Conservation (phyloP, 768 basidiomycete species). For the Podaxis carcinomalis region DNA sequence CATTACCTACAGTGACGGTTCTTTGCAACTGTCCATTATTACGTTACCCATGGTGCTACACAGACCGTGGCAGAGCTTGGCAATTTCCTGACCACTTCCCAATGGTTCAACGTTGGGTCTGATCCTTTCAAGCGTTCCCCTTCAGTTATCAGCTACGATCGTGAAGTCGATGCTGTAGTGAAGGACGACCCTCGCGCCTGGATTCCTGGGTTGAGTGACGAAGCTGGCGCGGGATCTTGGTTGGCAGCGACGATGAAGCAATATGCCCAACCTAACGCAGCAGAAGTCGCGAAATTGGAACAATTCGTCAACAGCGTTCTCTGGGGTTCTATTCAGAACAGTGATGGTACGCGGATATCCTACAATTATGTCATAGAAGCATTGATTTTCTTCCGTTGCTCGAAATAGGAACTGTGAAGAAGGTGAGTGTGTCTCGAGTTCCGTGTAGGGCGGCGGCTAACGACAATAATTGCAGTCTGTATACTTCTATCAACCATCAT, state of each 20-base stretch:
- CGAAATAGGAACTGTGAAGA: conserved; percentile 47
- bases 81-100: conserved; percentile 47
- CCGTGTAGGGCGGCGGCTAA: not conserved
- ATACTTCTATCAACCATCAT: conserved; percentile 46
- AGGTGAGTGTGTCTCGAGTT: conserved; percentile 25
- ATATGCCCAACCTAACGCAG: conserved; percentile 47
- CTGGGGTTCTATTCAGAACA: conserved; percentile 48
- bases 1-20: conserved; percentile 46
- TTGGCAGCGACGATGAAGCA: conserved; percentile 54
- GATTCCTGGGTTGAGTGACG: conserved; percentile 58
- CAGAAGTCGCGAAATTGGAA: conserved; percentile 51
- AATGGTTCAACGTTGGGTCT: conserved; percentile 45
- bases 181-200: conserved; percentile 50
- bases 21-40: conserved; percentile 51
- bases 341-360: conserved; percentile 28
- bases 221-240: conserved; percentile 59
- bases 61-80: conserved; percentile 45
- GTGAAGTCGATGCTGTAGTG: conserved; percentile 44
- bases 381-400: not conserved
- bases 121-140: conserved; percentile 54
- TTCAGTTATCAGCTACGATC: conserved; percentile 50
- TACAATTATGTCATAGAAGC: not conserved
- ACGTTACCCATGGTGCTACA: conserved; percentile 42
- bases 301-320: conserved; percentile 41
- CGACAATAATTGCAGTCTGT: conserved; percentile 30